phyloP scores from a whole-genome alignment of 257 asterid species.

The Fraxinus americana region DNA sequence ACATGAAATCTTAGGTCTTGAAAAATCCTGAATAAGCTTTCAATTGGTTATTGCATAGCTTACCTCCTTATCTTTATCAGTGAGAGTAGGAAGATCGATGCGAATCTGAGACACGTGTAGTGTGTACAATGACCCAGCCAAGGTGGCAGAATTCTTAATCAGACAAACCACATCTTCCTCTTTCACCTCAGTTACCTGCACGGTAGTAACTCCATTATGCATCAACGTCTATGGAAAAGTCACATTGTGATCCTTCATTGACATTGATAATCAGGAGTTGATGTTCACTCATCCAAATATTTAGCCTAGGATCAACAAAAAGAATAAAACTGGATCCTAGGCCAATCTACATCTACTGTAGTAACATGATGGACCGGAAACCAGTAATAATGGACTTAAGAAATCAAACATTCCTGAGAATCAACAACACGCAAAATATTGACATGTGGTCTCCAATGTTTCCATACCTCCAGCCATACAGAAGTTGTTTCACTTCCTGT shows the following conservation, averaged over 20 bases:
- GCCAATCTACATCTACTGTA: neutral
- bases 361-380: constrained; percentile 11
- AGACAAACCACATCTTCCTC: constrained; percentile 79
- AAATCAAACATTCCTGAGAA: neutral
- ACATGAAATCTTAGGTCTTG: neutral
- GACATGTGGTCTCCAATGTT: neutral
- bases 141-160: constrained; percentile 79
- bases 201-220: constrained; percentile 9
- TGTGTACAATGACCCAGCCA: constrained; percentile 85
- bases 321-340: neutral
- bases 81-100: constrained; percentile 83
- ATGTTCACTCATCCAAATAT: constrained; percentile 3
- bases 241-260: constrained; percentile 7
- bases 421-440: neutral
- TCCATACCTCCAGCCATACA: constrained; percentile 60
- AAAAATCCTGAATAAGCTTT: neutral
- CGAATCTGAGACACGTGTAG: constrained; percentile 73
- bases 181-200: constrained; percentile 75
- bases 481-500: constrained; percentile 70
- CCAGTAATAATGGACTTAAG: constrained; percentile 10
- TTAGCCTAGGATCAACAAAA: constrained; percentile 7
- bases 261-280: neutral
- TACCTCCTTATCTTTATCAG: constrained; percentile 90
- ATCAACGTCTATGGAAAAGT: constrained; percentile 4
- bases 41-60: neutral